Evolutionary conservation across 2,329 filamentous ascomycete species (phyloP), one percentile per base, ranked within the genome.

Genomic region (Sphaerulina populicola): DNA sequence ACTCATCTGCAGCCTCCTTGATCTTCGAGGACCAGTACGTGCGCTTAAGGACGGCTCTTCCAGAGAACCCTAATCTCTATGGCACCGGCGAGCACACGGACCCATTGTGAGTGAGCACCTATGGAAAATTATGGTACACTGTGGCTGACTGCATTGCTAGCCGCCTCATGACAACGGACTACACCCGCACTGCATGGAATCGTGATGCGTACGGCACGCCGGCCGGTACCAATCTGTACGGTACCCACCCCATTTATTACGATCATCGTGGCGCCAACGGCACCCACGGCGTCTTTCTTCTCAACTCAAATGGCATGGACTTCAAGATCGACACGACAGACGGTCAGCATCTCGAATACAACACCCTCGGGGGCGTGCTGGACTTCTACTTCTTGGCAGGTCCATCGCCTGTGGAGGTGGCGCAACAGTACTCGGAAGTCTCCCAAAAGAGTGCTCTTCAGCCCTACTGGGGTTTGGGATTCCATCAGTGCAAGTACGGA

Each of bases 21-120:
- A 73, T 93, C 39, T 93, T 89, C 60, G 83, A 93, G 69, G 80
- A 80, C 9, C 86, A 93, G 66, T 93, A 88, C 61, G 68, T 93
- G 21, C 79, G 82, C 15, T 73, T 91, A 52, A 77, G 84, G 39
- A 90, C 86, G 1, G 78, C 74, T 54, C 73, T 93, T 9, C 86
- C 87, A 0, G 67, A 78, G 1, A 72, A 81, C 47, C 84, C 86
- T 0, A 80, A 85, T 60, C 71, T 93, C 5, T 93, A 93, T 64
- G 87, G 88, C 0, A 74, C 91, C 1, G 87, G 87, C 33, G 86
- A 91, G 68, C 84, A 88, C 64, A 82, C 79, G 2, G 86, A 90
- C 59, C 74, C 81, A 1, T 68, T 68, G 60, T 63, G 44, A 58
- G 61, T 55, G 29, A 23, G 30, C 43, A 21, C 6, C 0, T 27